These are phyloP conservation scores for Amanita pallidorosea DNA, from an alignment of 768 basidiomycete genomes.

Conservation along the genomic window DNA sequence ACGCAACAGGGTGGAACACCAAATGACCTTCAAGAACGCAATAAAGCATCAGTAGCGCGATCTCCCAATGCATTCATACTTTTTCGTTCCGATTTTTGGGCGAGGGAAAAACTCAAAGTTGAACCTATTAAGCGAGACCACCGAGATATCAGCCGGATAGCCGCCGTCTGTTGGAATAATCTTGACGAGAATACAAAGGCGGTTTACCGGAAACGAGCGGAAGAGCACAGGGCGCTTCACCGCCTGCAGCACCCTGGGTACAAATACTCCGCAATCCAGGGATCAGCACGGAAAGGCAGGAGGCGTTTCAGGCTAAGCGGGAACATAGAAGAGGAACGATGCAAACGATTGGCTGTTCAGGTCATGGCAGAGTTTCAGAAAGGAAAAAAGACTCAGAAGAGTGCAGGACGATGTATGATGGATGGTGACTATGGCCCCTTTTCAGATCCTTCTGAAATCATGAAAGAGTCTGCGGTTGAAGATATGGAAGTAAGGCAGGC, in stretches of 20 bases:
- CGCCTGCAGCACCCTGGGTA: constrained; percentile 40
- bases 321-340: constrained; percentile 26
- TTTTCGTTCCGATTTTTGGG: constrained; percentile 56
- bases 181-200: constrained; percentile 29
- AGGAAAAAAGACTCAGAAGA: constrained; percentile 12
- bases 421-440: background rate
- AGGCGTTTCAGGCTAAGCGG: constrained; percentile 13
- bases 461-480: background rate
- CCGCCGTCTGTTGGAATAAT: constrained; percentile 50
- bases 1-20: background rate
- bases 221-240: constrained; percentile 35
- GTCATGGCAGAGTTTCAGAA: constrained; percentile 22
- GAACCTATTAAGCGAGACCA: constrained; percentile 48
- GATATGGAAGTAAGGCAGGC: background rate
- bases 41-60: constrained; percentile 43
- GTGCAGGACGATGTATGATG: constrained; percentile 11
- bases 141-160: constrained; percentile 55
- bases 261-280: constrained; percentile 28
- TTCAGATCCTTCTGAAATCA: background rate
- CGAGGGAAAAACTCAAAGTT: constrained; percentile 35
- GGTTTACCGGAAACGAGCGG: constrained; percentile 32
- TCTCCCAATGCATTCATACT: constrained; percentile 74
- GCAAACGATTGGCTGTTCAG: constrained; percentile 21
- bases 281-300: constrained; percentile 1
- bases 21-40: constrained; percentile 2